Percentiles rank a stretch among this genome's conserved stretches.
These are phyloP conservation scores for Helotiales sp. DNA, from an alignment of 2,329 filamentous ascomycete species.

Conservation along the genomic window DNA sequence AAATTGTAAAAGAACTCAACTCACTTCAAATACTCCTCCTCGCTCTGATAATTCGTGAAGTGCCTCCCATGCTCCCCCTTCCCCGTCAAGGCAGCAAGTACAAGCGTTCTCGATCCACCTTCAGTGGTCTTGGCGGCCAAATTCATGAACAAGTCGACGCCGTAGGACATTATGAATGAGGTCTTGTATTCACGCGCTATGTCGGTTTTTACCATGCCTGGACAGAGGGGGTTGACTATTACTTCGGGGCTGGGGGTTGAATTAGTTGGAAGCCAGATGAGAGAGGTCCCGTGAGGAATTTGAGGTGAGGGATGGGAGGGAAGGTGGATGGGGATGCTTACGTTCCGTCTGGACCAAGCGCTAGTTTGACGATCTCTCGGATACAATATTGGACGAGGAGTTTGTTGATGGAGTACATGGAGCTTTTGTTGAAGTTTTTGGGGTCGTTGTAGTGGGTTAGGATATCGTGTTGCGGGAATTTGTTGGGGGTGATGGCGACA, in stretches of 20 bases:
- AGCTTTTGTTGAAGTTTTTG: slow-evolving; percentile 21
- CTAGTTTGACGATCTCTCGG: slow-evolving; percentile 29
- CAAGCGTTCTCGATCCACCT: slow-evolving; percentile 33
- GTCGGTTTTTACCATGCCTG: slow-evolving; percentile 28
- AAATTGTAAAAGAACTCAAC: slow-evolving; percentile 9
- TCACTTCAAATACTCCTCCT: slow-evolving; percentile 29
- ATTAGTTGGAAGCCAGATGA: too few species aligned
- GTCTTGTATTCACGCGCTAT: slow-evolving; percentile 27
- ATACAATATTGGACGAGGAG: slow-evolving; percentile 29
- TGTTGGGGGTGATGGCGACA: slow-evolving; percentile 6
- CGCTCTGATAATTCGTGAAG: slow-evolving; percentile 25
- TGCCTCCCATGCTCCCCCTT: slow-evolving; percentile 30
- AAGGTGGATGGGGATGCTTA: slow-evolving; percentile 4
- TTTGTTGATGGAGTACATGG: slow-evolving; percentile 29
- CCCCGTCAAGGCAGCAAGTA: slow-evolving; percentile 30
- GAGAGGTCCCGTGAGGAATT: too few species aligned
- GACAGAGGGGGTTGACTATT: slow-evolving; percentile 29
- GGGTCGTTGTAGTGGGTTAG: slow-evolving; percentile 22
- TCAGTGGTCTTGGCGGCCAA: slow-evolving; percentile 32
- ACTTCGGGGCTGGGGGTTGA: slow-evolving; percentile 20
- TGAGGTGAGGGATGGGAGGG: neutral
- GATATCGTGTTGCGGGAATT: slow-evolving; percentile 26
- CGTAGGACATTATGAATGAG: slow-evolving; percentile 12
- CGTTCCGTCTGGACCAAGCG: slow-evolving; percentile 19
- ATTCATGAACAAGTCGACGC: slow-evolving; percentile 18